These are phyloP conservation scores for Agrocybe chaxingu DNA, from an alignment of 768 basidiomycete genomes.

Conservation along the genomic window DNA sequence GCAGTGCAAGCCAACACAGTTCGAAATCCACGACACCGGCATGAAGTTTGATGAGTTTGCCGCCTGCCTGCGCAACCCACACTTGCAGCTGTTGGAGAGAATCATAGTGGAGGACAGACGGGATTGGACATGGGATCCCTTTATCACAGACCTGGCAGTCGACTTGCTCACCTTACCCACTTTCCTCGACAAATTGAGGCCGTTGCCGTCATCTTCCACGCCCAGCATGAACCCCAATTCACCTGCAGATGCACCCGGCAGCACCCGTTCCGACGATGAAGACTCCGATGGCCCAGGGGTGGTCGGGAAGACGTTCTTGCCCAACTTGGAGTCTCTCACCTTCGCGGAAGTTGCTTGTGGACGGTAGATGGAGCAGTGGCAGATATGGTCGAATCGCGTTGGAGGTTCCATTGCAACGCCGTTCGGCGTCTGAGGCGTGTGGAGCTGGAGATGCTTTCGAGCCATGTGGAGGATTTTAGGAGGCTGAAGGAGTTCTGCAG, in stretches of 20 bases:
- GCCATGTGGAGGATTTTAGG: conserved; percentile 27
- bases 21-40: conserved; percentile 30
- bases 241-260: background rate
- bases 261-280: background rate
- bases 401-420: conserved; percentile 18
- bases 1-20: conserved; percentile 20
- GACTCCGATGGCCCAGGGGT: background rate
- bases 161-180: conserved; percentile 24
- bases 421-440: conserved; percentile 25
- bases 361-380: conserved; percentile 27
- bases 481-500: conserved; percentile 26
- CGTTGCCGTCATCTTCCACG: background rate
- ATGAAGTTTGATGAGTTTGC: conserved; percentile 26
- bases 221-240: background rate
- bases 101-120: conserved; percentile 30
- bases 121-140: conserved; percentile 32
- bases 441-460: conserved; percentile 25
- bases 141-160: conserved; percentile 25
- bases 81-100: conserved; percentile 23
- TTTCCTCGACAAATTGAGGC: conserved; percentile 5
- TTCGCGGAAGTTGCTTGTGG: conserved; percentile 25
- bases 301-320: conserved; percentile 16
- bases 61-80: conserved; percentile 23
- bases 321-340: conserved; percentile 24
- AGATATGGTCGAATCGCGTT: conserved; percentile 34